Conservation (phyloP, 1,284 basidiomycete species). For the Cronartium quercuum region DNA sequence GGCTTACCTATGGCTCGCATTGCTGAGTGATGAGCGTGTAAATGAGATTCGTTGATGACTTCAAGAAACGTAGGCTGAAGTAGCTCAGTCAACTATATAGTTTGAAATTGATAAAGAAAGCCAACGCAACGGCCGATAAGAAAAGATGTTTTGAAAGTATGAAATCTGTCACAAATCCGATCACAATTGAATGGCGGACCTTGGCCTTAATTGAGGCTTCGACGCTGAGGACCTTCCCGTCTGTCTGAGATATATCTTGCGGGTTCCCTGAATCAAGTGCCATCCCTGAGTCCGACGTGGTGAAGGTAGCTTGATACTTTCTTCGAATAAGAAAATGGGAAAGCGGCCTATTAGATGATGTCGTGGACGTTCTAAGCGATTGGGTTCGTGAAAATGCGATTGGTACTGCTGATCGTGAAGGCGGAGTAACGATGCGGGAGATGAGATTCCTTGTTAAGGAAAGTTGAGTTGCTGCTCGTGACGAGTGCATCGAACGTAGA, state of each 20-base stretch:
- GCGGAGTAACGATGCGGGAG: background rate
- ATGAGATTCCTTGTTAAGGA: background rate
- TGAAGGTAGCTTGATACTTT: background rate
- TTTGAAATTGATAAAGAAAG: background rate
- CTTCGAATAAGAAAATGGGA: background rate
- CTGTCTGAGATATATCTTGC: background rate
- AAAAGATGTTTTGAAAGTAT: background rate
- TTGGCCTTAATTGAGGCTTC: background rate
- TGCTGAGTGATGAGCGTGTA: slow-evolving; percentile 32
- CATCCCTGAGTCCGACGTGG: background rate
- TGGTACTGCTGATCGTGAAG: background rate
- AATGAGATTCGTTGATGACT: slow-evolving; percentile 32
- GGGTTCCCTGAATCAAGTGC: background rate
- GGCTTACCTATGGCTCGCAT: slow-evolving; percentile 31
- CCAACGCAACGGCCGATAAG: background rate
- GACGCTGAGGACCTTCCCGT: background rate
- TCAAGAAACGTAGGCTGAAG: slow-evolving; percentile 9
- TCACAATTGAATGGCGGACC: background rate
- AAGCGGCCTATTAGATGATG: too few relatives aligned
- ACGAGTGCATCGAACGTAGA: too few relatives aligned
- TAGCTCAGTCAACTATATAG: slow-evolving; percentile 13
- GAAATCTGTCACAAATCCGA: background rate
- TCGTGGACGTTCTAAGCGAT: too few relatives aligned
- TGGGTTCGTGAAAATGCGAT: too few relatives aligned
- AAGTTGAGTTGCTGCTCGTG: background rate